Base-by-base conservation (phyloP, 2,329 filamentous ascomycete species). In the Aspergillus pseudoviridinutans region DNA sequence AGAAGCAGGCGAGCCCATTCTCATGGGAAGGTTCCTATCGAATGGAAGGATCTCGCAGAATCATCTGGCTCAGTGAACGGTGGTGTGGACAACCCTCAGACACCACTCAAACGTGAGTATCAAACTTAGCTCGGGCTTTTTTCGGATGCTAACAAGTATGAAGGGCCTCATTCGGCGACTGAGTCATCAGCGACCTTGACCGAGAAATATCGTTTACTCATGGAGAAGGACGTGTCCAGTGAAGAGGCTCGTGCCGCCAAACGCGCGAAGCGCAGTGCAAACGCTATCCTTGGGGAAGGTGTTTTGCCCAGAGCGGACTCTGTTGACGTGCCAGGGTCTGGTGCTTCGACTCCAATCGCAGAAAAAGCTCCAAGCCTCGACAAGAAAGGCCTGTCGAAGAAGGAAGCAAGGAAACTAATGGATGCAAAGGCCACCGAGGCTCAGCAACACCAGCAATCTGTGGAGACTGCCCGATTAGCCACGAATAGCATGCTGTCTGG, bases 321-420 rank as follows among this genome's bases (percentile, higher is more conserved):
- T 25, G 78, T 81, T 12, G 84, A 84, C 17, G 80, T 84, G 10
- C 82, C 82, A 2, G 87, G 85, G 0, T 84, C 87, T 3, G 85
- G 84, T 5, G 79, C 84, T 1, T 80, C 84, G 9, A 75, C 76
- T 1, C 76, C 76, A 8, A 62, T 74, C 3, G 71, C 65, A 3
- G 76, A 78, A n/a, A 68, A 71, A 46, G 85, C 87, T 1, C 83
- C 87, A 0, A 87, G 89, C 54, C 71, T 79, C 1, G 81, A 84
- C 41, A 78, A 78, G 63, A 93, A 92, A 72, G 82, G 86, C 3
- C 82, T 90, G 53, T 89, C 88, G 4, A 97, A 97, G 80, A 97
- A 97, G 77, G 92, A 96, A 72, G 82, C 88, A 70, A 91, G 88
- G 73, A 89, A 87, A 62, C 82, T 88, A 64, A 84, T 86, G n/a